Base-by-base conservation (phyloP, 257 asterid genomes). In the Solanum sejunctum region DNA sequence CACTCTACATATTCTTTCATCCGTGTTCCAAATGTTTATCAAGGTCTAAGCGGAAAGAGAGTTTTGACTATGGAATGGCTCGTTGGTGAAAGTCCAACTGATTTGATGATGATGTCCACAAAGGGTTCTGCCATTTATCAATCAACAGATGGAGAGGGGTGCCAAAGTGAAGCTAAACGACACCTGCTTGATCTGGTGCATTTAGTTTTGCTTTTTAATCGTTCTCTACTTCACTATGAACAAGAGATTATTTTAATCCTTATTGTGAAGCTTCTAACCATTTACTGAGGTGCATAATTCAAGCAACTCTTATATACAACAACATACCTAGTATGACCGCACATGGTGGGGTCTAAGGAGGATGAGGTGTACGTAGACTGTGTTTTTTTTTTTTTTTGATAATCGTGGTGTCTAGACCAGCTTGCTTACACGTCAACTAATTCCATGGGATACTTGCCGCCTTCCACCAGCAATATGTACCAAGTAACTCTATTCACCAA, bases 61-160 rank as follows among this genome's bases (percentile, higher is more conserved):
- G 93, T 96, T 86, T 90, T 96, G 84, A 95, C 98, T 67, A 92
- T 96, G 98, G 98, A 96, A 86, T 96, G 99, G 99, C 92, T 96
- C 91, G 93, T 63, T 90, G 98, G 99, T 86, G 99, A 95, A 78
- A 94, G 93, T 89, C 98, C 99, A 61, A 92, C 82, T 85, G 97
- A 93, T 64, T 91, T 96, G 88, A 51, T 92, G 61, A 87, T 92
- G 61, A 78, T 41, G 55, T 88, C 97, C 79, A 87, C 97, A 16
- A 88, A 87, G 88, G 93, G 91, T 87, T 88, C 97, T 81, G 84
- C 41, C 84, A 86, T 75, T 85, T 52, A 72, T 43, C 82, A 47
- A 10, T 63, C 89, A 67, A 82, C 64, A 72, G 43, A 79, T 52
- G 64, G 80, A 51, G 88, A 82, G 78, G 84, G 54, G 85, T 84